Percentiles rank a stretch among this genome's conserved stretches.
phyloP scores from a whole-genome alignment of 2,329 filamentous ascomycete species.

The Paraphoma sp. region DNA sequence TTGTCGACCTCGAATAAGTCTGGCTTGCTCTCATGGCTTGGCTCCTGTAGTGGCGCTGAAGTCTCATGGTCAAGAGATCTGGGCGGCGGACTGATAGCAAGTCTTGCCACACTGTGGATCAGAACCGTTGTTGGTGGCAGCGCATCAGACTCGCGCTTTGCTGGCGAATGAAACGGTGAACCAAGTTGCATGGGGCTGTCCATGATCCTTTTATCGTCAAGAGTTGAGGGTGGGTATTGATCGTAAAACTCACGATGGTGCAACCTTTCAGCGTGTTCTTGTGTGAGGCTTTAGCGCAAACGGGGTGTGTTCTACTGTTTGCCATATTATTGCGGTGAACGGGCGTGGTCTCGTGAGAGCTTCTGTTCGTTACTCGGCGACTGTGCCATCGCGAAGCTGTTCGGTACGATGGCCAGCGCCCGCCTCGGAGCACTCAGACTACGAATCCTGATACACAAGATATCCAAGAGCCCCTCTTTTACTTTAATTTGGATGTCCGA shows the following conservation, averaged over 20 bases:
- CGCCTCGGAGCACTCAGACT: too few relatives aligned
- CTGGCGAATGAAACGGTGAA: not conserved
- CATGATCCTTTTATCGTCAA: not conserved
- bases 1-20: not conserved
- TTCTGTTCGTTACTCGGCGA: too few relatives aligned
- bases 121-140: not conserved
- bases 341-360: not conserved
- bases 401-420: too few relatives aligned
- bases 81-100: too few relatives aligned
- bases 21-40: not conserved
- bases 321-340: not conserved
- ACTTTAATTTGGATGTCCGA: too few relatives aligned
- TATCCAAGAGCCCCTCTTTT: too few relatives aligned
- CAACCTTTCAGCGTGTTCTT: too few relatives aligned
- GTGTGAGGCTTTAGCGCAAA: too few relatives aligned
- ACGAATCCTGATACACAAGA: too few relatives aligned
- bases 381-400: too few relatives aligned
- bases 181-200: not conserved
- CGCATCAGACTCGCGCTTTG: not conserved
- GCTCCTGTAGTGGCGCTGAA: too few relatives aligned
- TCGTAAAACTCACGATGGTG: not conserved
- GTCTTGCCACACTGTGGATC: not conserved
- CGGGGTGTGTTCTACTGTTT: not conserved
- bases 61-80: too few relatives aligned
- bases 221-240: not conserved